phyloP scores from a whole-genome alignment of 2,329 filamentous ascomycete genomes.

The Penicillium sp. region DNA sequence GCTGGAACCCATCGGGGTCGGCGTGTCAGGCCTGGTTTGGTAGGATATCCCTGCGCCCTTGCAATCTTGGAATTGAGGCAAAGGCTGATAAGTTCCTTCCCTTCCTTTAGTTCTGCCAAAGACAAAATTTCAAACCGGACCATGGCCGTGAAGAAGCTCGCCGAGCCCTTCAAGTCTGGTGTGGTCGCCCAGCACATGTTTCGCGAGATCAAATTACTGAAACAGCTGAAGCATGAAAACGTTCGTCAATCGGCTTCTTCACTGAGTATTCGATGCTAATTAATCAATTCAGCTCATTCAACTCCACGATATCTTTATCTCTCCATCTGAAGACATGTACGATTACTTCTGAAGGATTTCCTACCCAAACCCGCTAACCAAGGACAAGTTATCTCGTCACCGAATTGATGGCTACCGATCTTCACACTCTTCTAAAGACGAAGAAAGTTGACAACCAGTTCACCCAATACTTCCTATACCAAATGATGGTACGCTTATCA shows the following conservation, averaged over 20 bases:
- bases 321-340: slow-evolving; percentile 96
- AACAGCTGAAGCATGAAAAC: slow-evolving; percentile 95
- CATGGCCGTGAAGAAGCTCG: slow-evolving; percentile 99
- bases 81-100: slow-evolving; percentile 5
- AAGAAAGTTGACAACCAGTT: slow-evolving; percentile 97
- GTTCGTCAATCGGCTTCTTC: slow-evolving; percentile 49
- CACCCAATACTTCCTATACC: slow-evolving; percentile 98
- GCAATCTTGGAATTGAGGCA: background rate
- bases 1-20: slow-evolving; percentile 96
- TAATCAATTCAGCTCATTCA: slow-evolving; percentile 72
- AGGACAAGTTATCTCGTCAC: slow-evolving; percentile 85
- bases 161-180: slow-evolving; percentile 99
- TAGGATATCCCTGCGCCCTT: slow-evolving; percentile 48
- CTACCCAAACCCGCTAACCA: background rate
- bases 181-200: slow-evolving; percentile 96
- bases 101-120: slow-evolving; percentile 72
- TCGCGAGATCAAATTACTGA: slow-evolving; percentile 91
- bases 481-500: slow-evolving; percentile 75
- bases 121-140: slow-evolving; percentile 95
- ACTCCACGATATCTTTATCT: slow-evolving; percentile 98
- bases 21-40: slow-evolving; percentile 97
- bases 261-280: slow-evolving; percentile 13
- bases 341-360: slow-evolving; percentile 28
- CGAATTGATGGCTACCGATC: slow-evolving; percentile 91
- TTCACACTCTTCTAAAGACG: slow-evolving; percentile 90